These are phyloP conservation scores for Globisporangium heterothallicum DNA, from an alignment of 352 stramenopile genomes.

Conservation along the genomic window DNA sequence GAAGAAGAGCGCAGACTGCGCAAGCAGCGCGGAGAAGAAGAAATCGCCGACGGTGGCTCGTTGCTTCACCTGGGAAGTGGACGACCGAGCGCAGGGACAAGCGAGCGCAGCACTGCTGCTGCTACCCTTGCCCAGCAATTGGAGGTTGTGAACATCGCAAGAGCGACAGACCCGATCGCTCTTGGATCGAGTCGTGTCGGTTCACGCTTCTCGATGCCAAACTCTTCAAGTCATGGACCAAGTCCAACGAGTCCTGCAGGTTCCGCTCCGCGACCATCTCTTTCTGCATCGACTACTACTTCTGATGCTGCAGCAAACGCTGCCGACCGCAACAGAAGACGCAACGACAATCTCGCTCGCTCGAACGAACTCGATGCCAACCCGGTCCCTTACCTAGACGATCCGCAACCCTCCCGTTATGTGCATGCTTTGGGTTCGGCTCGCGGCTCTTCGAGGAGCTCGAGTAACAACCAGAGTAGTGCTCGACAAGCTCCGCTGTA, in stretches of 20 bases:
- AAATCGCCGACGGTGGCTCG: no score
- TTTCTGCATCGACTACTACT: background rate
- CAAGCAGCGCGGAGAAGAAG: slow-evolving; percentile 10
- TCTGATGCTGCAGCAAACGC: background rate
- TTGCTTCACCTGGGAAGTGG: no score
- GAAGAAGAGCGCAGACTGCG: slow-evolving; percentile 22
- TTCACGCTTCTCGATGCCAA: background rate
- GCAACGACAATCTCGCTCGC: slow-evolving; percentile 6
- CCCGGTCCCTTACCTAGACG: background rate
- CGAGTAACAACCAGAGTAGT: slow-evolving; percentile 3
- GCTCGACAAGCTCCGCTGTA: background rate
- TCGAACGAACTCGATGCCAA: slow-evolving; percentile 8
- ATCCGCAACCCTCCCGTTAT: background rate
- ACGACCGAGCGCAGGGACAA: no score
- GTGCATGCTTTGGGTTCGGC: background rate
- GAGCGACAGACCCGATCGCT: background rate
- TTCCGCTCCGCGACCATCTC: background rate
- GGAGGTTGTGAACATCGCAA: slow-evolving; percentile 1
- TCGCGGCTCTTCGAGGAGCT: slow-evolving; percentile 1
- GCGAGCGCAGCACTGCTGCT: no score
- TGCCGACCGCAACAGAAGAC: slow-evolving; percentile 3
- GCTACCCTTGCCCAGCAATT: background rate
- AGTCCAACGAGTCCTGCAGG: slow-evolving; percentile 3
- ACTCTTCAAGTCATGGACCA: background rate
- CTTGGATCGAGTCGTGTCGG: slow-evolving; percentile 1